phyloP scores from a whole-genome alignment of 139 green algal genomes.

The Micractinium sp. region DNA sequence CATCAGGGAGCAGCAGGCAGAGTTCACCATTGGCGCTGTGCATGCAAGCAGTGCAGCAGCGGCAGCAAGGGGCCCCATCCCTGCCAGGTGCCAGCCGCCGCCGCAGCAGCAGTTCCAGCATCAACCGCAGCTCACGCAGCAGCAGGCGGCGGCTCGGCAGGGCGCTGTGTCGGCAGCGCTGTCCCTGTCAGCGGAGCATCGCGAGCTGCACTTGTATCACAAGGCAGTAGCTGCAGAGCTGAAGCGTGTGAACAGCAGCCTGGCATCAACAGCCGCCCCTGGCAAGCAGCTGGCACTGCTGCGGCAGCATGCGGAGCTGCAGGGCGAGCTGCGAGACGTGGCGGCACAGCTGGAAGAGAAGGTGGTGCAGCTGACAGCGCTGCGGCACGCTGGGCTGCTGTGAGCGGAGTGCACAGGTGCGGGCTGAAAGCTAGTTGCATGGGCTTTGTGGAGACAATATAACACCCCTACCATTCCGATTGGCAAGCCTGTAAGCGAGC shows the following conservation, averaged over 20 bases:
- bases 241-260: neutral
- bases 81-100: neutral
- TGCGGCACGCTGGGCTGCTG: slow-evolving; percentile 2
- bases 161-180: slow-evolving; percentile 7
- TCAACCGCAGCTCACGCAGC: neutral
- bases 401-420: neutral
- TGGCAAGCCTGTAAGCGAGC: too few relatives aligned
- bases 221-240: neutral
- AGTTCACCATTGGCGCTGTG: neutral
- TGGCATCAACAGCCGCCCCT: neutral
- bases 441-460: too few relatives aligned
- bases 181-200: slow-evolving; percentile 8
- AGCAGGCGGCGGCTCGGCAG: neutral
- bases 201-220: neutral
- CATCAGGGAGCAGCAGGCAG: neutral
- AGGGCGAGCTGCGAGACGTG: neutral
- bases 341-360: slow-evolving; percentile 18
- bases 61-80: neutral
- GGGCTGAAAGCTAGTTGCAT: too few relatives aligned
- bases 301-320: slow-evolving; percentile 11
- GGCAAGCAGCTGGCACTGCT: slow-evolving; percentile 1
- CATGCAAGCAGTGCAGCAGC: too few relatives aligned
- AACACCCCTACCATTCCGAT: too few relatives aligned
- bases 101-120: neutral
- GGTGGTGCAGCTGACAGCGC: slow-evolving; percentile 17